A percentile compares a stretch with the other conserved stretches of the same genome.
These are phyloP conservation scores for Fusarium burgessii DNA, from an alignment of 2,329 filamentous ascomycete species.

Conservation along the genomic window DNA sequence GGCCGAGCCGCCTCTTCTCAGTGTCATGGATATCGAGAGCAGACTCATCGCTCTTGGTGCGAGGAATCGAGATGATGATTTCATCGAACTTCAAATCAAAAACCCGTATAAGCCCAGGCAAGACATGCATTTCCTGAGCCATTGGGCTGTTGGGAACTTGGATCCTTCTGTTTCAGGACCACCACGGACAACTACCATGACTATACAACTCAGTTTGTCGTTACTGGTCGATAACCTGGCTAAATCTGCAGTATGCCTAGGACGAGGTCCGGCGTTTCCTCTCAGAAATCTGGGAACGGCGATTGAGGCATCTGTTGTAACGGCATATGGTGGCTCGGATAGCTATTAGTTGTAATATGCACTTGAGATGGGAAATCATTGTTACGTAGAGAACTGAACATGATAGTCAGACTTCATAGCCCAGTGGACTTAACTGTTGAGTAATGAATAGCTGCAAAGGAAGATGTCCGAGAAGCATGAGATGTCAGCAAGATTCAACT, in stretches of 20 bases:
- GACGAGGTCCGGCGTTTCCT: not conserved
- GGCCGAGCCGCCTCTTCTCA: not conserved
- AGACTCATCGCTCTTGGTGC: not conserved
- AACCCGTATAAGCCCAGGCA: not conserved
- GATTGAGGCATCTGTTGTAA: not conserved
- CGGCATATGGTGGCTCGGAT: not conserved
- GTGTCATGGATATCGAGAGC: not conserved
- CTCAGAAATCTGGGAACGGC: not conserved
- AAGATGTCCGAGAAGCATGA: too few relatives aligned
- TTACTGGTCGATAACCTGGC: not conserved
- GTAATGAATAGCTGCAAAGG: too few relatives aligned
- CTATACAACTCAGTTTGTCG: not conserved
- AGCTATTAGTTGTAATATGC: not conserved
- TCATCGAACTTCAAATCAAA: not conserved
- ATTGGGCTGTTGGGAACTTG: not conserved
- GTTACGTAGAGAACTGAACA: too few relatives aligned
- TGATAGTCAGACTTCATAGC: not conserved
- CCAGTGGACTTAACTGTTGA: too few relatives aligned
- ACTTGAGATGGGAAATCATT: not conserved
- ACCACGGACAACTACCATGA: not conserved
- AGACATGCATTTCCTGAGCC: not conserved
- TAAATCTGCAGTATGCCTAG: not conserved
- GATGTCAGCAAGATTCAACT: too few relatives aligned
- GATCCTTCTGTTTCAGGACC: not conserved
- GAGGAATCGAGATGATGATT: not conserved